phyloP scores from a whole-genome alignment of 2,329 filamentous ascomycete species.

The Fusarium pseudograminearum region DNA sequence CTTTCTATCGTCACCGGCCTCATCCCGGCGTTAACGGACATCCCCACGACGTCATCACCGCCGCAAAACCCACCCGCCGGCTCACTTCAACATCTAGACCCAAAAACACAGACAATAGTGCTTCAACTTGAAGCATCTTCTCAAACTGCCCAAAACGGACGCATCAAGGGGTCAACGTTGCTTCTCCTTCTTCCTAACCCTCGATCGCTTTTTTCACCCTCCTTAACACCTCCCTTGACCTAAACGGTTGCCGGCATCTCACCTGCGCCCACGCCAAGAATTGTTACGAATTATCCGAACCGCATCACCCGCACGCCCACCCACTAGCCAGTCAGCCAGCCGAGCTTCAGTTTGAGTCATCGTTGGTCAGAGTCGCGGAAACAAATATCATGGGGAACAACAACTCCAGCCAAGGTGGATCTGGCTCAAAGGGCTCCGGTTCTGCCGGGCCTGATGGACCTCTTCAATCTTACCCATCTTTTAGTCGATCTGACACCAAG shows the following conservation, averaged over 20 bases:
- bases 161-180: constrained; percentile 59
- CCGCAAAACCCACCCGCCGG: constrained; percentile 42
- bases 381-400: constrained; percentile 76
- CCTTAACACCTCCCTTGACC: constrained; percentile 56
- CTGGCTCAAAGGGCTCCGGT: constrained; percentile 63
- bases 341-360: constrained; percentile 51
- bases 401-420: constrained; percentile 70
- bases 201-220: constrained; percentile 66
- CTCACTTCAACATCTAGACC: constrained; percentile 33
- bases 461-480: constrained; percentile 89
- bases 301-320: constrained; percentile 26
- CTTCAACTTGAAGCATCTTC: constrained; percentile 46
- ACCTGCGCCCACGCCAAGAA: constrained; percentile 31
- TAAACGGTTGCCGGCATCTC: constrained; percentile 4
- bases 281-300: constrained; percentile 39
- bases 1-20: constrained; percentile 39
- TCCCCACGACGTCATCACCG: constrained; percentile 48
- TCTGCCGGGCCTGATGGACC: constrained; percentile 57
- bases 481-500: constrained; percentile 91
- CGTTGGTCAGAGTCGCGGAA: constrained; percentile 39
- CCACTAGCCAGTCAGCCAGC: constrained; percentile 39
- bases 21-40: constrained; percentile 44
- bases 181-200: constrained; percentile 62
- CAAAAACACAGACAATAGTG: constrained; percentile 14
- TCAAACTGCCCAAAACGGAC: constrained; percentile 62